Evolutionary conservation across 176 grass and related monocot genomes (phyloP).

Genomic region (Carex parvula): DNA sequence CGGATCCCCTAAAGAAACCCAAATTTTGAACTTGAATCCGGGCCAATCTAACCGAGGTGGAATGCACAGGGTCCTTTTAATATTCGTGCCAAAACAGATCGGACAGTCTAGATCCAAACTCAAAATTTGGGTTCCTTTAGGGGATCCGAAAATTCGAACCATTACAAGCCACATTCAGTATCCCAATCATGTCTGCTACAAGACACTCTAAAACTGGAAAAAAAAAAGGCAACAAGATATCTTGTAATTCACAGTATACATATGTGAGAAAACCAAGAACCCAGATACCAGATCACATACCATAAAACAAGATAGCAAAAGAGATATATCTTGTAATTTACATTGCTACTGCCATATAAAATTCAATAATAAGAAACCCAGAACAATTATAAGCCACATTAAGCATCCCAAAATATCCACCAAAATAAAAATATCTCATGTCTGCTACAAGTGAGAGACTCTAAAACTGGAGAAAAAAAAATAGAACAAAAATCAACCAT

Average conservation of each 20-base stretch:
- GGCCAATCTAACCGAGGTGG: no score
- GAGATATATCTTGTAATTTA: background rate
- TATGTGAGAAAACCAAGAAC: background rate
- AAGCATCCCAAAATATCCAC: background rate
- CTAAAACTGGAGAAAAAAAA: background rate
- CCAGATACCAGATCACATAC: background rate
- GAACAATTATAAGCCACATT: no score
- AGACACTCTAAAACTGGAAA: background rate
- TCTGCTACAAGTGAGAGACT: background rate
- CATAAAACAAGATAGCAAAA: background rate
- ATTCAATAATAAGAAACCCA: background rate
- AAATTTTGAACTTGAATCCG: no score
- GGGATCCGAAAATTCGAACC: background rate
- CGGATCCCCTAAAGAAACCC: no score
- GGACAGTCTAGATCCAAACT: no score
- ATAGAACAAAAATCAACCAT: conserved; percentile 39
- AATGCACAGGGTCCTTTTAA: no score
- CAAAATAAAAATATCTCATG: background rate
- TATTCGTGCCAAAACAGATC: no score
- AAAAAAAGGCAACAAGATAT: background rate
- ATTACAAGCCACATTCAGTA: background rate
- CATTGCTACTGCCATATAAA: background rate
- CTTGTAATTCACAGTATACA: background rate
- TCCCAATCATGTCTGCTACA: background rate
- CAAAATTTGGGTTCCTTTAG: no score